Conservation (phyloP, 2,329 filamentous ascomycete genomes). For the Neofusicoccum sp. region DNA sequence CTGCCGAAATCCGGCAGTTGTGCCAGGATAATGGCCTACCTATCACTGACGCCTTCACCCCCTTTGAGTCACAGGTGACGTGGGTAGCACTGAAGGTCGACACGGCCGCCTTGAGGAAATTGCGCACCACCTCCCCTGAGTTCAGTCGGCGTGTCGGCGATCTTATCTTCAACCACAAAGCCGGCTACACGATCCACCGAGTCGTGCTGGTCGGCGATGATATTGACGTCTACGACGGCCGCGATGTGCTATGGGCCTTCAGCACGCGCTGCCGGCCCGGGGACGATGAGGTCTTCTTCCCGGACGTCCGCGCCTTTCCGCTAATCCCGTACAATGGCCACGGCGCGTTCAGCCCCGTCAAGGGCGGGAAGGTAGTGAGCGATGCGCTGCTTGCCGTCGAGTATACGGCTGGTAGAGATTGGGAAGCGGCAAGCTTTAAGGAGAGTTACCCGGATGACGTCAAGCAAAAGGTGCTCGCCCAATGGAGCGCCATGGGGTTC, state of each 20-base stretch:
- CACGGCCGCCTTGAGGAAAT: constrained; percentile 1
- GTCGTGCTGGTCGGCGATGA: constrained; percentile 50
- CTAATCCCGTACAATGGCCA: constrained; percentile 51
- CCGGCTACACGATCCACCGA: constrained; percentile 44
- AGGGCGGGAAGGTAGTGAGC: constrained; percentile 49
- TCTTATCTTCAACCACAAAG: constrained; percentile 45
- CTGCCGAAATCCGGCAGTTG: constrained; percentile 42
- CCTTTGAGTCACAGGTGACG: constrained; percentile 49
- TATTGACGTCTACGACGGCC: constrained; percentile 47
- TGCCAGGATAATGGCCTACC: constrained; percentile 41
- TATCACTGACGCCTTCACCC: constrained; percentile 45
- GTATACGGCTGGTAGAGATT: constrained; percentile 39
- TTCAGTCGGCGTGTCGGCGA: constrained; percentile 45
- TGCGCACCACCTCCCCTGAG: constrained; percentile 27
- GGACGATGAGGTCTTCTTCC: constrained; percentile 45
- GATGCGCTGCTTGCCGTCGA: constrained; percentile 36
- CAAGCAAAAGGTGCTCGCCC: constrained; percentile 38
- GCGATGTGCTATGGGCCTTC: constrained; percentile 52
- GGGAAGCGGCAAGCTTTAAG: constrained; percentile 35
- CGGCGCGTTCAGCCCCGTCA: constrained; percentile 31
- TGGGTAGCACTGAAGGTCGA: constrained; percentile 41
- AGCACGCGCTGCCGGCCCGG: constrained; percentile 47
- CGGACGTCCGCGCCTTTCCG: constrained; percentile 45
- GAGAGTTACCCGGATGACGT: constrained; percentile 41
- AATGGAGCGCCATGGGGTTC: constrained; percentile 28